These are phyloP conservation scores for Chloropicon primus DNA, from an alignment of 139 green algal species.

Conservation along the genomic window DNA sequence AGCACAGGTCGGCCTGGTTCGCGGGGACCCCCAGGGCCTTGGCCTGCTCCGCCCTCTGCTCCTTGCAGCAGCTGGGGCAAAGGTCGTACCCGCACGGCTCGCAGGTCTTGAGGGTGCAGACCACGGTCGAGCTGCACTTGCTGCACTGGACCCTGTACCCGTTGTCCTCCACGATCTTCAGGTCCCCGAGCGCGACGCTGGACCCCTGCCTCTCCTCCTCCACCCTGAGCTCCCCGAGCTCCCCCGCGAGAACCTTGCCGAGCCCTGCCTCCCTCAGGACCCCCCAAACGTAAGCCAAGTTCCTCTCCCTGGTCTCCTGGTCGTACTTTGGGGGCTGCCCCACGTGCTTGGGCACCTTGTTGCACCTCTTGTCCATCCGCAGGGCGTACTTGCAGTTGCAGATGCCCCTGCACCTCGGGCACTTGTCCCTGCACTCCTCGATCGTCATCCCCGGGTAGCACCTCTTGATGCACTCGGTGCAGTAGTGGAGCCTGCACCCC, in stretches of 20 bases:
- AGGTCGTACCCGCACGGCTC: background rate
- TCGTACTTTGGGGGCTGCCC: background rate
- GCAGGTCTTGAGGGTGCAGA: background rate
- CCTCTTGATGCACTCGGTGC: background rate
- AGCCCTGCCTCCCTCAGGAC: background rate
- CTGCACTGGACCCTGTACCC: background rate
- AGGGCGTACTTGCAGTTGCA: background rate
- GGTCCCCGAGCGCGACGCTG: background rate
- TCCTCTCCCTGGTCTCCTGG: background rate
- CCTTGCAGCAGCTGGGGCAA: background rate
- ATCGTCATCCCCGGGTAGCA: background rate
- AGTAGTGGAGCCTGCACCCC: background rate
- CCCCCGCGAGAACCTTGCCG: background rate
- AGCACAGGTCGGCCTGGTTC: background rate
- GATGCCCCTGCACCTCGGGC: background rate
- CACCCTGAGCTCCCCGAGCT: background rate
- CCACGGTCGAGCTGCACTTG: background rate
- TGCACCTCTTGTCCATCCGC: background rate
- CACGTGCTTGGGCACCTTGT: background rate
- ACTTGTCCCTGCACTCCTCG: background rate
- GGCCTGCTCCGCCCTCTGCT: background rate
- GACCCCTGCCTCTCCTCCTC: background rate
- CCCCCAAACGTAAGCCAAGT: background rate
- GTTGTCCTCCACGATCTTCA: background rate
- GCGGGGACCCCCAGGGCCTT: no score